Percentiles rank a stretch among this genome's conserved stretches.
Conservation (phyloP, 306 rosid species). For the Crataegus laevigata region DNA sequence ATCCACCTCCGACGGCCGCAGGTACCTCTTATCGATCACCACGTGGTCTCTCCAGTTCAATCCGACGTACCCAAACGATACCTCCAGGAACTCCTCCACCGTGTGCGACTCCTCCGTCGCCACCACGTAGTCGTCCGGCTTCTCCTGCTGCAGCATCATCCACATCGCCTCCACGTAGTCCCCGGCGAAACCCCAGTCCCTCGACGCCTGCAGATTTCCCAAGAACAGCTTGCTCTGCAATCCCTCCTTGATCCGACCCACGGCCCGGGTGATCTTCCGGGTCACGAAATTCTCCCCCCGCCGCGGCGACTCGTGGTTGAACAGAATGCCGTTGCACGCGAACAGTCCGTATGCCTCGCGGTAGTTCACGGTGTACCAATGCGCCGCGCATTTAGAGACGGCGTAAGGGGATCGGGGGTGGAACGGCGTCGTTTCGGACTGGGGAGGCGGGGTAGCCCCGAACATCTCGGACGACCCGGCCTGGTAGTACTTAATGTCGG, state of each 20-base stretch:
- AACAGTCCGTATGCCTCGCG: constrained; percentile 87
- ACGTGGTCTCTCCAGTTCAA: constrained; percentile 86
- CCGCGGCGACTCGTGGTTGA: constrained; percentile 88
- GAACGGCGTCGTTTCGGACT: constrained; percentile 72
- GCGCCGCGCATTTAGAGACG: constrained; percentile 89
- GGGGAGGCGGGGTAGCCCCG: constrained; percentile 90
- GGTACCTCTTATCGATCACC: constrained; percentile 75
- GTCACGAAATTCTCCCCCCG: constrained; percentile 97
- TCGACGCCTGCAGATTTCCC: constrained; percentile 75
- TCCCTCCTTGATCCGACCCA: constrained; percentile 91
- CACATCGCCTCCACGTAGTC: constrained; percentile 99
- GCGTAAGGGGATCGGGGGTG: constrained; percentile 98
- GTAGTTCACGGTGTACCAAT: constrained; percentile 98
- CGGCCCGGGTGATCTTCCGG: constrained; percentile 84
- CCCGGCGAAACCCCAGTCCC: constrained; percentile 99
- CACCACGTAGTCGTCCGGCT: constrained; percentile 85
- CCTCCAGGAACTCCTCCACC: constrained; percentile 83
- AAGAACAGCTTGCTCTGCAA: constrained; percentile 76
- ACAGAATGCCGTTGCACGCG: constrained; percentile 87
- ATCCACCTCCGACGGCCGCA: constrained; percentile 86
- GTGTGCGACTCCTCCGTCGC: constrained; percentile 96
- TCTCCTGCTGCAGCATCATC: constrained; percentile 98
- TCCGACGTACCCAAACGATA: constrained; percentile 79
- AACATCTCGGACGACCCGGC: constrained; percentile 99
- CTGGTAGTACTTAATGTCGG: constrained; percentile 71